Evolutionary conservation across 176 grass and related monocot genomes (phyloP).

Genomic region (Eleusine coracana): DNA sequence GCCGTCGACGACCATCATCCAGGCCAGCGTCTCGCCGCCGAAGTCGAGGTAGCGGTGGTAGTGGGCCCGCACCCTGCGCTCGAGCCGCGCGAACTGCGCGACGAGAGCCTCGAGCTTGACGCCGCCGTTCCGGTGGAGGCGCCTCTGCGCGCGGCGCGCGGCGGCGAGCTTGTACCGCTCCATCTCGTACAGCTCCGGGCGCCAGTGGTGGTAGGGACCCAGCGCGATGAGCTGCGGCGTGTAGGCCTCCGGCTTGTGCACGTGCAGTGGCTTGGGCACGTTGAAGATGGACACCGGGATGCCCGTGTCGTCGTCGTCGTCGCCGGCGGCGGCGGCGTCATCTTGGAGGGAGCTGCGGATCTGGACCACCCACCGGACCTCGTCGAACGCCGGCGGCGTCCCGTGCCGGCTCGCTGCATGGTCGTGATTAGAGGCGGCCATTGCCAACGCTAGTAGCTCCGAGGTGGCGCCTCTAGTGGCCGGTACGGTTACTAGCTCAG

Average conservation of each 20-base stretch:
- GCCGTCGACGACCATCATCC: constrained; percentile 89
- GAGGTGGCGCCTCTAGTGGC: neutral
- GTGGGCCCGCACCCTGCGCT: constrained; percentile 68
- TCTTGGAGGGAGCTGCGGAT: constrained; percentile 65
- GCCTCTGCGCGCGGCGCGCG: constrained; percentile 66
- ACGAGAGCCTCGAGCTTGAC: constrained; percentile 57
- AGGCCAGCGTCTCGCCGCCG: constrained; percentile 73
- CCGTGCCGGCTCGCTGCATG: neutral
- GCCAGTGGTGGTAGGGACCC: constrained; percentile 84
- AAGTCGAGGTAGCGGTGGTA: constrained; percentile 92
- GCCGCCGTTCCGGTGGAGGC: constrained; percentile 35
- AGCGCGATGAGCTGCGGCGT: constrained; percentile 72
- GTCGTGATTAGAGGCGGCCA: constrained; percentile 19
- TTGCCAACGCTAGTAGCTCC: neutral
- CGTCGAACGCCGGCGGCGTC: constrained; percentile 57
- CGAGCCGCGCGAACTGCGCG: constrained; percentile 54
- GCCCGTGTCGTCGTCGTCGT: constrained; percentile 62
- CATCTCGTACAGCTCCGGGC: constrained; percentile 82
- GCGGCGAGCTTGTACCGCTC: constrained; percentile 85
- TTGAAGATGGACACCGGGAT: constrained; percentile 80
- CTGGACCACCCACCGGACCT: constrained; percentile 77
- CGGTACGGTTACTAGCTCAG: too few species aligned
- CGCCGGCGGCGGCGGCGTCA: constrained; percentile 27
- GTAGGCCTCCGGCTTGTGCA: constrained; percentile 71
- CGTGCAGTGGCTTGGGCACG: constrained; percentile 67